Base-by-base conservation (phyloP, 352 stramenopile genomes). In the Aphanomyces invadans region DNA sequence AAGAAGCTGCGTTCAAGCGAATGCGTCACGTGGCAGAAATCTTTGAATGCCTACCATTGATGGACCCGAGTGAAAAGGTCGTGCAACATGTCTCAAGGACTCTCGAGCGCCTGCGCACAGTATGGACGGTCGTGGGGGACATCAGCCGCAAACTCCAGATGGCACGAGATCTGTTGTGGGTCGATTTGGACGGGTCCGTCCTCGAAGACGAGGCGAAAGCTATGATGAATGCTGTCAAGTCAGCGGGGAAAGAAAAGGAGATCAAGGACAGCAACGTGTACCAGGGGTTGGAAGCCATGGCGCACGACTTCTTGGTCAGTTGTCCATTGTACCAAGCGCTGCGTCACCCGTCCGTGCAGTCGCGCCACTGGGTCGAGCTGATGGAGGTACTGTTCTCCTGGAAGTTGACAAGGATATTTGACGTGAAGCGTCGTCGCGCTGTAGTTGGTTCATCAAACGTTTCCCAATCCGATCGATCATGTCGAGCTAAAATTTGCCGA, bases 201-300 rank as follows among this genome's bases (percentile, higher is more conserved):
- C 70, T 98, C 10, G 95, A 98, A 69, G 94, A 98, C 72, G 92
- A 95, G 65, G 87, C 87, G 11, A 98, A 98, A 70, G 57, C 68
- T 7, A 89, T 93, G 53, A 67, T 90, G 62, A 72, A 69, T 46
- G 81, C 97, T 10, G 86, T 97, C 9, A 98, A 98, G 70, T 76
- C 80, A 12, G 84, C 90, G 0, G 77, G 78, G 69, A 97, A 96
- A 69, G 78, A 85, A 12, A 60, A 86, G 17, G 71, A 89, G 57
- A 92, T 95, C 31, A 82, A 89, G 9, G 96, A 96, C 56, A 97
- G 78, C 62, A 86, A 95, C 64, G 86, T 89, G 26, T 98, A 95
- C 74, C 88, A 90, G 61, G 81, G 89, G n/a, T 88, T 93, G 66
- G 82, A 93, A 49, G 73, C 73, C 0, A 54, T 90, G 3, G 80